Base-by-base conservation (phyloP, 768 basidiomycete species). In the Vararia minispora region DNA sequence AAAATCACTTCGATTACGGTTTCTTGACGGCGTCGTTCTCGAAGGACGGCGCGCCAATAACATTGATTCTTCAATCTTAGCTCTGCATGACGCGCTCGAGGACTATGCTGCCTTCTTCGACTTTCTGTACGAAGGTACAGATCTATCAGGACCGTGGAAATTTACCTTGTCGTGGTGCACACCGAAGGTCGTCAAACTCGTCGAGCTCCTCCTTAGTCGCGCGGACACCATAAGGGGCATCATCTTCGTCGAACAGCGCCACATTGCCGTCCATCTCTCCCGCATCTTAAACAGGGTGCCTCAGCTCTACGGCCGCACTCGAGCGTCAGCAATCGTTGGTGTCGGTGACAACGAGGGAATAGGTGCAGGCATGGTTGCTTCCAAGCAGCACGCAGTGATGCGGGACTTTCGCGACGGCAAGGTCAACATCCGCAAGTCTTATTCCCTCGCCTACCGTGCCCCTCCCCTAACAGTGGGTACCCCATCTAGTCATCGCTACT, bases 221-320 rank as follows among this genome's bases (percentile, higher is more conserved):
- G 68, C 68, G 10, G 49, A 55, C 2, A 57, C 66, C 2, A 87
- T 90, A 51, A 87, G 89, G 49, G 75, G 74, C 14, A 91, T 92
- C 44, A 66, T 92, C 30, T 94, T 94, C 54, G 87, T 88, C 13
- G 77, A 88, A 43, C 86, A 88, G 52, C 72, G 89, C 8, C 85
- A 89, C 47, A 68, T 82, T 12, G 89, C 88, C 2, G 62, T 70
- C 13, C 74, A 74, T 32, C 66, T 94, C 11, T 70, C 81, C 2
- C 72, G 63, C 48, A 55, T 89, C 22, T 62, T 94, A 4, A 65
- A 72, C 1, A 66, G 63, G 23, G 64, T 87, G 2, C 69, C 79
- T 0, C 66, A 69, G 28, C 58, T 88, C 10, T 60, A 63, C 41
- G 71, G 64, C 2, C 64, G 69, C 48, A 65, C n/a, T 90, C 37